Conservation (phyloP, 176 grass and related monocot genomes). For the Cenchrus purpureus region DNA sequence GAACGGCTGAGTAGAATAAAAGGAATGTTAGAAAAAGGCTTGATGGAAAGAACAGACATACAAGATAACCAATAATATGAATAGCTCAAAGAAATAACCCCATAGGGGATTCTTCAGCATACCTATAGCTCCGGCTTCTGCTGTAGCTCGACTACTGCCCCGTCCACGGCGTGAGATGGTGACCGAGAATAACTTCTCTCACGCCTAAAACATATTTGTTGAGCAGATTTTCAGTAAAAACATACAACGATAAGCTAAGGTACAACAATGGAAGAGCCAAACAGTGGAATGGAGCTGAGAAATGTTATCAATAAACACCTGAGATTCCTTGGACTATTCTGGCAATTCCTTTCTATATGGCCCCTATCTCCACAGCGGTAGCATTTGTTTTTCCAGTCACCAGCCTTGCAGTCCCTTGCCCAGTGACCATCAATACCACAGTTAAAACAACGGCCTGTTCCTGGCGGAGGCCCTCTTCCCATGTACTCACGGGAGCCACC, state of each 20-base stretch:
- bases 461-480: conserved; percentile 89
- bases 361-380: conserved; percentile 97
- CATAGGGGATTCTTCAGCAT: neutral
- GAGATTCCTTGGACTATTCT: conserved; percentile 91
- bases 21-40: conserved; percentile 11
- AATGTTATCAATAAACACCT: conserved; percentile 39
- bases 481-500: conserved; percentile 80
- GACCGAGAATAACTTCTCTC: conserved; percentile 86
- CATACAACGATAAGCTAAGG: neutral
- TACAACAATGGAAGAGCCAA: neutral
- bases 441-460: conserved; percentile 93
- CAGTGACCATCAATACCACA: conserved; percentile 98
- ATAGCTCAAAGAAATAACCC: neutral
- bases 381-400: conserved; percentile 99
- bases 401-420: conserved; percentile 95
- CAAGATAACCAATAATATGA: neutral
- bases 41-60: neutral
- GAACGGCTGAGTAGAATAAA: conserved; percentile 33
- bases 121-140: conserved; percentile 89
- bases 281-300: neutral
- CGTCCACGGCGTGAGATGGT: conserved; percentile 65
- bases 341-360: conserved; percentile 96
- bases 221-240: neutral
- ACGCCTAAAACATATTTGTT: conserved; percentile 30
- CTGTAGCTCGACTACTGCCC: conserved; percentile 77